These are phyloP conservation scores for Penicillium coffeae DNA, from an alignment of 495 filamentous ascomycete genomes.

Conservation along the genomic window DNA sequence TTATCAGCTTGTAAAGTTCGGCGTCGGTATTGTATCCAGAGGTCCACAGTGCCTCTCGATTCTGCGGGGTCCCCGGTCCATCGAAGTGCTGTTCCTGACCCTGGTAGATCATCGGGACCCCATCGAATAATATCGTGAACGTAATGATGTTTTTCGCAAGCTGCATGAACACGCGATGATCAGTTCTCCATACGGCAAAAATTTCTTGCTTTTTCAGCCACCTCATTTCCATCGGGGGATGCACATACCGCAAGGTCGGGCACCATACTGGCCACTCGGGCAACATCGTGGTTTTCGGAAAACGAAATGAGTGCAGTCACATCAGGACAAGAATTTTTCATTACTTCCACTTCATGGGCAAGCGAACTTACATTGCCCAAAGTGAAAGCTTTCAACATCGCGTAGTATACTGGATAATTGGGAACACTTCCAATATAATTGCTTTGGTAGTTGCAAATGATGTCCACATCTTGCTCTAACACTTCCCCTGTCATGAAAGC, in stretches of 20 bases:
- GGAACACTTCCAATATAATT: conserved; percentile 48
- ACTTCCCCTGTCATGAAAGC: conserved; percentile 68
- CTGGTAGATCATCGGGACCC: conserved; percentile 60
- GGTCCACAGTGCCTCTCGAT: conserved; percentile 75
- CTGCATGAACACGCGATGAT: conserved; percentile 15
- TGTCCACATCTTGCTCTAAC: conserved; percentile 48
- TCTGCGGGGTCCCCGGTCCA: conserved; percentile 55
- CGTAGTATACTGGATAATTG: conserved; percentile 68
- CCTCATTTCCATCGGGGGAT: too few species aligned
- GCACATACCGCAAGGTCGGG: conserved; percentile 40
- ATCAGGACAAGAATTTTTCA: conserved; percentile 53
- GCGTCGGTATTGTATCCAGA: conserved; percentile 56
- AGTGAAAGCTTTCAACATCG: conserved; percentile 58
- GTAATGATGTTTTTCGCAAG: conserved; percentile 65
- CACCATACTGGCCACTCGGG: conserved; percentile 53
- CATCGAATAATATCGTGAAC: conserved; percentile 67
- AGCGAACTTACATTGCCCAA: conserved; percentile 50
- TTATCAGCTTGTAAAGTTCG: conserved; percentile 58
- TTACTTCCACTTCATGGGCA: conserved; percentile 43
- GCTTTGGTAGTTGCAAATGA: conserved; percentile 52
- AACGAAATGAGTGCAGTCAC: conserved; percentile 64
- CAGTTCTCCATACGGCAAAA: neutral
- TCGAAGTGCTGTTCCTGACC: conserved; percentile 72
- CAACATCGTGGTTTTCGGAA: conserved; percentile 73
- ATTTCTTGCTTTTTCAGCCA: too few species aligned